These are phyloP conservation scores for Citrus trifoliata DNA, from an alignment of 345 rosid genomes.

Conservation along the genomic window DNA sequence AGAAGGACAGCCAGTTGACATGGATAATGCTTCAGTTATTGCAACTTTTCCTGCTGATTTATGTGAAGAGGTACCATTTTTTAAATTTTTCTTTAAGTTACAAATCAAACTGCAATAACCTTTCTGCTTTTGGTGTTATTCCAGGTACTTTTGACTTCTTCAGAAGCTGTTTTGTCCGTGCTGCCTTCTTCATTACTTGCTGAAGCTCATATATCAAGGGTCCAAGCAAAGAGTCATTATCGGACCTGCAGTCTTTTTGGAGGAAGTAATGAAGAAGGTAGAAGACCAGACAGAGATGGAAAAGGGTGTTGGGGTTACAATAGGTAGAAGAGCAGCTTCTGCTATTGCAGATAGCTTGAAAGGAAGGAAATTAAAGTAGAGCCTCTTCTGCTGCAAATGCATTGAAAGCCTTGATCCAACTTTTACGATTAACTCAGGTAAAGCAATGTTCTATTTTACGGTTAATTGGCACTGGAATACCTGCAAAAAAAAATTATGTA, in stretches of 20 bases:
- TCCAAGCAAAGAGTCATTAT: constrained; percentile 95
- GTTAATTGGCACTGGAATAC: too few relatives aligned
- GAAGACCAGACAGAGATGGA: constrained; percentile 84
- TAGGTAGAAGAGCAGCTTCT: constrained; percentile 67
- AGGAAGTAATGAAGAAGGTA: constrained; percentile 22
- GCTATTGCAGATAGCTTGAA: constrained; percentile 60
- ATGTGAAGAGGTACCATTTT: constrained; percentile 83
- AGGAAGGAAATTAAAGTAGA: constrained; percentile 81
- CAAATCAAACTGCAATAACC: constrained; percentile 16
- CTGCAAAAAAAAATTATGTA: too few relatives aligned
- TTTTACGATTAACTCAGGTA: constrained; percentile 83
- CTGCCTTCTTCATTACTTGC: constrained; percentile 67
- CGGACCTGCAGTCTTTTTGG: constrained; percentile 92
- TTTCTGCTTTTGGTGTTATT: constrained; percentile 18
- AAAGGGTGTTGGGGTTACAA: constrained; percentile 86
- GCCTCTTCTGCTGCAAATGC: constrained; percentile 68
- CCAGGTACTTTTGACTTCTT: constrained; percentile 92
- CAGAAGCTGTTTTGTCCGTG: constrained; percentile 73
- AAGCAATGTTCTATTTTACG: constrained; percentile 4
- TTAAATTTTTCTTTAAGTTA: background rate
- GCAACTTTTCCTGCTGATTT: constrained; percentile 95
- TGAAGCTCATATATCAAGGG: constrained; percentile 92
- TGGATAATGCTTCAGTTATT: constrained; percentile 96
- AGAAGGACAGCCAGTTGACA: constrained; percentile 93
- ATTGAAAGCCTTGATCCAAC: constrained; percentile 70